These are phyloP conservation scores for Austroboletus novae-zelandiae DNA, from an alignment of 1,284 basidiomycete genomes.

Conservation along the genomic window DNA sequence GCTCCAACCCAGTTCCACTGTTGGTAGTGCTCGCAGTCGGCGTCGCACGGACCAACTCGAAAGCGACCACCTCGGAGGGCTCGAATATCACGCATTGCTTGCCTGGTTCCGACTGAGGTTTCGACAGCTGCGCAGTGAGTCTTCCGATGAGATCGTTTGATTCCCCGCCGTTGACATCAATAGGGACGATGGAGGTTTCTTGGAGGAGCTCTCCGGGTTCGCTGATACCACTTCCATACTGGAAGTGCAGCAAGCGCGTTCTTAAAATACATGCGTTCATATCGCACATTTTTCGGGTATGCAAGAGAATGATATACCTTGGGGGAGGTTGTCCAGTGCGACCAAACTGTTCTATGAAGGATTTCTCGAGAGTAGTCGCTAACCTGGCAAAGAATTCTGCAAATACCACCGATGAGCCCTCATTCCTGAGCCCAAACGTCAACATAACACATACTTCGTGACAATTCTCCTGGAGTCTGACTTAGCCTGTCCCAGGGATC, in stretches of 20 bases:
- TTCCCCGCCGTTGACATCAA: constrained; percentile 37
- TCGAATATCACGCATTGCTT: constrained; percentile 56
- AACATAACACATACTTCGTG: constrained; percentile 32
- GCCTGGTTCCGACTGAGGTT: constrained; percentile 16
- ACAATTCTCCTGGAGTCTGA: constrained; percentile 40
- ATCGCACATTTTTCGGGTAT: background rate
- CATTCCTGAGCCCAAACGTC: background rate
- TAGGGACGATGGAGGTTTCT: constrained; percentile 41
- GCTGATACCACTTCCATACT: constrained; percentile 36
- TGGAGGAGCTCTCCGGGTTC: constrained; percentile 31
- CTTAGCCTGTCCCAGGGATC: constrained; percentile 34
- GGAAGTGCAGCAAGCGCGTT: constrained; percentile 41
- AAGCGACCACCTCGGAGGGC: constrained; percentile 60
- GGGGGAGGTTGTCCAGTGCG: constrained; percentile 21
- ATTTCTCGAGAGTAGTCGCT: constrained; percentile 34
- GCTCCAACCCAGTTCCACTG: constrained; percentile 31
- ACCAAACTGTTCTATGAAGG: constrained; percentile 30
- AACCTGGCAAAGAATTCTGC: constrained; percentile 41
- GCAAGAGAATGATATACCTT: constrained; percentile 25
- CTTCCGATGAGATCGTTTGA: constrained; percentile 59
- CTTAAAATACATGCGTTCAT: constrained; percentile 9
- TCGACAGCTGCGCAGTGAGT: constrained; percentile 49
- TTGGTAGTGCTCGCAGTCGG: background rate
- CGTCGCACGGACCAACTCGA: constrained; percentile 44
- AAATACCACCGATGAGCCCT: constrained; percentile 1